Evolutionary conservation across 371 early-diverging fungal species (phyloP).

Genomic region (Batkoa obscura): DNA sequence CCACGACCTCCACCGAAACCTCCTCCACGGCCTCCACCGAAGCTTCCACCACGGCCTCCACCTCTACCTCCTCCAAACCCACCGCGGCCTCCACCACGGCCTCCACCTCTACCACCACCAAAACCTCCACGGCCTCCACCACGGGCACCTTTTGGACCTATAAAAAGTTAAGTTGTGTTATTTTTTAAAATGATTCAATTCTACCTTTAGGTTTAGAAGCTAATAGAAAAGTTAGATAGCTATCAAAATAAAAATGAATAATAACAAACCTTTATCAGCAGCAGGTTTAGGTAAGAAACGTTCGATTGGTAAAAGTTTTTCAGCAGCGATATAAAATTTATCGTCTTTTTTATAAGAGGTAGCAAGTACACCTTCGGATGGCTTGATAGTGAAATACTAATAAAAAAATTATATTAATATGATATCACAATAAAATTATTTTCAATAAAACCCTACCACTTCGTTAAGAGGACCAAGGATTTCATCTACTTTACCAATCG

Average conservation of each 20-base stretch:
- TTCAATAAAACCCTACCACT: constrained; percentile 18
- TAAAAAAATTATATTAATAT: background rate
- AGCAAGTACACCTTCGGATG: constrained; percentile 83
- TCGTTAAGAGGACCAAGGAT: constrained; percentile 96
- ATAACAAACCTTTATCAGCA: constrained; percentile 23
- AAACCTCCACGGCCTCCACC: constrained; percentile 21
- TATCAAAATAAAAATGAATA: background rate
- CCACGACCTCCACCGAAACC: background rate
- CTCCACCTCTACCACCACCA: constrained; percentile 17
- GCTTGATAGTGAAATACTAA: constrained; percentile 81
- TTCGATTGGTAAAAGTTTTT: constrained; percentile 88
- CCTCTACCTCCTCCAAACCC: constrained; percentile 8
- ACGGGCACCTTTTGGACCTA: constrained; percentile 12
- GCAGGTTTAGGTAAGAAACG: constrained; percentile 92
- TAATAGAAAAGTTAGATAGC: constrained; percentile 12
- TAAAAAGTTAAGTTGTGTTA: constrained; percentile 7
- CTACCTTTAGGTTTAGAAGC: constrained; percentile 8
- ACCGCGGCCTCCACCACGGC: constrained; percentile 3
- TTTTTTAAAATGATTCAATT: constrained; percentile 12
- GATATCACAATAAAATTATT: background rate
- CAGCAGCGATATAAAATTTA: constrained; percentile 80
- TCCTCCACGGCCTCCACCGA: constrained; percentile 4
- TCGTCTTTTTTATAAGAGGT: constrained; percentile 75
- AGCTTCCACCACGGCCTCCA: constrained; percentile 4
- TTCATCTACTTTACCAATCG: constrained; percentile 99